Conservation (phyloP, 139 green algal genomes). For the Coelastrella sp. region DNA sequence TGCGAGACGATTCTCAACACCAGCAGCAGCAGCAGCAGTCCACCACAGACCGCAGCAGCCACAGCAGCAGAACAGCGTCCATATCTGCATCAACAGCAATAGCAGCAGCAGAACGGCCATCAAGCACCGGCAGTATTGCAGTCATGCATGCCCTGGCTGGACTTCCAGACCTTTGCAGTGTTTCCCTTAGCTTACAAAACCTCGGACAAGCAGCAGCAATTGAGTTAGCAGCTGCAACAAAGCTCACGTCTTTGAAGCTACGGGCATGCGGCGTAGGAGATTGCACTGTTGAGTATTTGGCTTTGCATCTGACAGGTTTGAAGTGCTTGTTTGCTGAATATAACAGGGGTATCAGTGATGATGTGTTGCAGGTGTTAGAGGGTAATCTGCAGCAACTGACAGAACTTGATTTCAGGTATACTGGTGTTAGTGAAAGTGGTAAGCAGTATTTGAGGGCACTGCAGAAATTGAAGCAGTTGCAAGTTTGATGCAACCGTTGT, state of each 20-base stretch:
- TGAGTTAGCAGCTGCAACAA: neutral
- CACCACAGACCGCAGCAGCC: conserved; percentile 1
- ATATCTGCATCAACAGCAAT: conserved; percentile 1
- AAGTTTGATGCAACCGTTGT: too few species aligned
- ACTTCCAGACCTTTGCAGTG: neutral
- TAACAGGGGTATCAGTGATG: neutral
- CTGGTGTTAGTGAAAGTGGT: neutral
- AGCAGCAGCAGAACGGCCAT: conserved; percentile 18
- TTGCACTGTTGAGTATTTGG: neutral
- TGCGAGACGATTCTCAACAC: neutral
- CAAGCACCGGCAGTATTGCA: neutral
- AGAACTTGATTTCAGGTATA: conserved; percentile 17
- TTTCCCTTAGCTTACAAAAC: neutral
- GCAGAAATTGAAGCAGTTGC: conserved; percentile 2
- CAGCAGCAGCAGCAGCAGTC: conserved; percentile 33
- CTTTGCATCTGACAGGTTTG: neutral
- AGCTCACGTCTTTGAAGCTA: conserved; percentile 6
- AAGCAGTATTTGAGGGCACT: neutral
- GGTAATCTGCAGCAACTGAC: neutral
- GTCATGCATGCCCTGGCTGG: neutral
- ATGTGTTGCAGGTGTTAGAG: neutral
- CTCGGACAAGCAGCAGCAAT: conserved; percentile 20
- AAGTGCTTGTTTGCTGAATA: conserved; percentile 26
- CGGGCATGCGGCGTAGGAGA: neutral
- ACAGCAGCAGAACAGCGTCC: conserved; percentile 14